These are phyloP conservation scores for Cucumis melo DNA, from an alignment of 306 rosid genomes.

Conservation along the genomic window DNA sequence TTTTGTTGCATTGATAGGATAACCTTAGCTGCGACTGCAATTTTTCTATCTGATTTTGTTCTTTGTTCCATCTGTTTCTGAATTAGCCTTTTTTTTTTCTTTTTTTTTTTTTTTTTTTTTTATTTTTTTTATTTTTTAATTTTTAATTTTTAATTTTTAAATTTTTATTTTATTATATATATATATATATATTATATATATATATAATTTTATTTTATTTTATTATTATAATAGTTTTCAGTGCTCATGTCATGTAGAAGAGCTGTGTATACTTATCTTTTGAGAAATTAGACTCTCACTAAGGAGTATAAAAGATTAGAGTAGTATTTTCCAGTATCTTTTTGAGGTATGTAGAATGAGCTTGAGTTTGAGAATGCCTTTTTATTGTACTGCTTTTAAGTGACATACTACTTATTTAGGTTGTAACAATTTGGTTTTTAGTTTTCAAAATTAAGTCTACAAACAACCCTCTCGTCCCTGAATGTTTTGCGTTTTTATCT, in stretches of 20 bases:
- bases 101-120: no score
- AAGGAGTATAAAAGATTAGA: background rate
- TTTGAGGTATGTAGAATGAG: background rate
- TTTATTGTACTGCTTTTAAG: background rate
- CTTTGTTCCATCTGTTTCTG: background rate
- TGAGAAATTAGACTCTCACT: background rate
- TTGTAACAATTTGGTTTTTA: no score
- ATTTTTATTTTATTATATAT: no score
- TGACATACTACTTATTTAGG: background rate
- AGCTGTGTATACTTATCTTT: background rate
- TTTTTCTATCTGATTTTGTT: background rate
- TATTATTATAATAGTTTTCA: background rate
- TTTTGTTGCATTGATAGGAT: background rate
- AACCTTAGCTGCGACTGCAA: background rate
- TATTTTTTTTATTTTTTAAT: no score
- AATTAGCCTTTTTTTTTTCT: background rate
- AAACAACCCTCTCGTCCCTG: no score
- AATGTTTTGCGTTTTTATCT: no score
- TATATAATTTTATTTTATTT: no score
- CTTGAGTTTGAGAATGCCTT: background rate
- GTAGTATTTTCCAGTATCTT: background rate
- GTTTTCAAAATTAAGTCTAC: no score
- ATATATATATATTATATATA: no score
- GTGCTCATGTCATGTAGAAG: constrained; percentile 1
- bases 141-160: no score